Conservation (phyloP, 106 monocot species). For the Narthecium ossifragum region DNA sequence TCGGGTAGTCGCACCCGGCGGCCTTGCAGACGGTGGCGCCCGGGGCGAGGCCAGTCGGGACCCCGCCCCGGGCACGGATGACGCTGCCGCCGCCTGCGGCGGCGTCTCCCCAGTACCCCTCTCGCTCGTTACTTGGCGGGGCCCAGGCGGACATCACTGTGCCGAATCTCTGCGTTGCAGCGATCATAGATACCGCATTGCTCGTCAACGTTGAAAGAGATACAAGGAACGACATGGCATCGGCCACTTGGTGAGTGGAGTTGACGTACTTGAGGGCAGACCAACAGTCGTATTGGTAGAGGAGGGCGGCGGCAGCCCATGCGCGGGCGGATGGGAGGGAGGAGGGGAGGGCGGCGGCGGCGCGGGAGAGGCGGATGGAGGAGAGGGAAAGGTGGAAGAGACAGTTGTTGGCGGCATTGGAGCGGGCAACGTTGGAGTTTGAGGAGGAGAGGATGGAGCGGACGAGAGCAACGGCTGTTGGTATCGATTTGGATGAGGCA, state of each 20-base stretch:
- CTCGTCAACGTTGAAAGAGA: constrained; percentile 25
- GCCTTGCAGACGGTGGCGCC: constrained; percentile 55
- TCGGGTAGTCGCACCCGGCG: constrained; percentile 28
- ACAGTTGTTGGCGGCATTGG: constrained; percentile 47
- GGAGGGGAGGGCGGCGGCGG: not conserved
- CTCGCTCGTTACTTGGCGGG: constrained; percentile 79
- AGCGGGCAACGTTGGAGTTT: constrained; percentile 27
- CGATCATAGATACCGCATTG: constrained; percentile 44
- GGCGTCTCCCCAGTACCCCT: constrained; percentile 59
- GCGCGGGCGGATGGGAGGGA: constrained; percentile 13
- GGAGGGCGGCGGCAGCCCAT: constrained; percentile 48
- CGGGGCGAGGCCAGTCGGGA: constrained; percentile 13
- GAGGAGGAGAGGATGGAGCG: constrained; percentile 39
- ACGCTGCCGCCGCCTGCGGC: not conserved
- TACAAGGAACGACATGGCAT: constrained; percentile 35
- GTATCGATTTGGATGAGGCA: constrained; percentile 20
- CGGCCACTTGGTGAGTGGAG: constrained; percentile 33
- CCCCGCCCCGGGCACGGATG: not conserved
- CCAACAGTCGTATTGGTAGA: constrained; percentile 89
- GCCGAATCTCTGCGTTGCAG: constrained; percentile 42
- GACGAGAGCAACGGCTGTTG: constrained; percentile 7
- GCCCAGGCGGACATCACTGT: constrained; percentile 24
- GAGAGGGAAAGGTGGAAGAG: constrained; percentile 36
- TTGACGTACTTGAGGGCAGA: constrained; percentile 70
- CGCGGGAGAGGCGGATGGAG: constrained; percentile 13